Evolutionary conservation across 192 early-diverging fungal genomes (phyloP), one percentile per base, ranked within the genome.

Genomic region (Coemansia sp.): DNA sequence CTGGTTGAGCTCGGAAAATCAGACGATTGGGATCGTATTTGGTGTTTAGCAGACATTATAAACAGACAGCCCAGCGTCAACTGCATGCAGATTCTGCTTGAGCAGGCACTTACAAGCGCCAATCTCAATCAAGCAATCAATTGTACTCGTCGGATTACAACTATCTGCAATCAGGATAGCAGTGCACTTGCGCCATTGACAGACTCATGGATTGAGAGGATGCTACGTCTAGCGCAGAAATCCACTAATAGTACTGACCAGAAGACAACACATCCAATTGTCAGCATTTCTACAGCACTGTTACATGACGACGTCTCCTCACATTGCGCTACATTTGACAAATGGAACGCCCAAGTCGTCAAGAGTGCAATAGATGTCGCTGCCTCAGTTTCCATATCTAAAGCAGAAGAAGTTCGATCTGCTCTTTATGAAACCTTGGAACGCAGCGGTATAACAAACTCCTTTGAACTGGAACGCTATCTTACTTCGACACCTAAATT

Each of bases 11-110:
- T 69, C 2, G 49, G 62, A 44, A 38, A 19, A 21, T 27, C 30
- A 21, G 51, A 53, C 41, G 68, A 70, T 44, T 76, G 73, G 73
- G 54, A 65, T 22, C 68, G 67, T 26, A 58, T 76, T 18, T 76
- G 73, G 73, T 49, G 54, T 44, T 48, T 69, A 10, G 53, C 59
- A 14, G 49, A 58, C 23, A 16, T 21, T 44, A 44, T 21, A 27
- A 50, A 25, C 6, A 30, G 19, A 7, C 19, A 5, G 34, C 19
- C 7, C 6, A 24, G 49, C 23, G 10, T 67, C 8, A 31, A 38
- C 5, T 22, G 18, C 8, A 28, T 62, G 18, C 55, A 71, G 7
- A 9, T 1, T 1, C 56, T 70, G 16, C n/a, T 78, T 12, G 31
- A n/a, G 10, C 64, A 44, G 7, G 68, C 68, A 18, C 59, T 75